These are phyloP conservation scores for Gossypium schwendimanii DNA, from an alignment of 441 rosid genomes.

Conservation along the genomic window DNA sequence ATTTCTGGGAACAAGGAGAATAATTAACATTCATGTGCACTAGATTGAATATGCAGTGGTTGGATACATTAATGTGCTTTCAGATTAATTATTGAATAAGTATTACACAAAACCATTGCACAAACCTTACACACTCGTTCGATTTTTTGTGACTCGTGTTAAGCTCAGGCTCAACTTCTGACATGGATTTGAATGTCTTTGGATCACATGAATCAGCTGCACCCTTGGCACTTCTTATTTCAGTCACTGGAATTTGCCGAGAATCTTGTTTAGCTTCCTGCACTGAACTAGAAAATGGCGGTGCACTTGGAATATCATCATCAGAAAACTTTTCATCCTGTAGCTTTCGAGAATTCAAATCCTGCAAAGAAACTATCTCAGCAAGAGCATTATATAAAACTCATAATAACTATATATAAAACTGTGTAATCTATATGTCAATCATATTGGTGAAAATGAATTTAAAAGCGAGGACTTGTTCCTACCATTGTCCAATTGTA, in stretches of 20 bases:
- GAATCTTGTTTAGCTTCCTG: constrained; percentile 45
- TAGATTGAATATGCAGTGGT: not conserved
- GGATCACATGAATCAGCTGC: constrained; percentile 19
- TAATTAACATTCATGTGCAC: not conserved
- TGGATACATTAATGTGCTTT: not conserved
- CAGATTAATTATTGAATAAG: not conserved
- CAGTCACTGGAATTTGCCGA: constrained; percentile 34
- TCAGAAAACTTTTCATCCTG: constrained; percentile 34
- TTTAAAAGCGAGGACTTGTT: not conserved
- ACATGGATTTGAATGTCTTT: constrained; percentile 17
- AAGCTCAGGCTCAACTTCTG: constrained; percentile 33
- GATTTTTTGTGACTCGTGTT: constrained; percentile 34
- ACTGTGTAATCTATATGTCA: not conserved
- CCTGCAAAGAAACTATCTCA: constrained; percentile 36
- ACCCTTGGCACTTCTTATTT: constrained; percentile 20
- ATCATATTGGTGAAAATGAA: not conserved
- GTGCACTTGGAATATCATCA: constrained; percentile 79
- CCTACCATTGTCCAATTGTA: not conserved
- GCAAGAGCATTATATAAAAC: constrained; percentile 5
- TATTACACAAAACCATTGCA: constrained; percentile 4
- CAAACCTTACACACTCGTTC: constrained; percentile 58
- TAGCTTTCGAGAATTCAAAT: constrained; percentile 25
- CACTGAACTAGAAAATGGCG: constrained; percentile 62
- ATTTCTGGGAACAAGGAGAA: constrained; percentile 35
- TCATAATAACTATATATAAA: not conserved